phyloP scores from a whole-genome alignment of 202 grass and related monocot species.

The Elaeis oleifera region DNA sequence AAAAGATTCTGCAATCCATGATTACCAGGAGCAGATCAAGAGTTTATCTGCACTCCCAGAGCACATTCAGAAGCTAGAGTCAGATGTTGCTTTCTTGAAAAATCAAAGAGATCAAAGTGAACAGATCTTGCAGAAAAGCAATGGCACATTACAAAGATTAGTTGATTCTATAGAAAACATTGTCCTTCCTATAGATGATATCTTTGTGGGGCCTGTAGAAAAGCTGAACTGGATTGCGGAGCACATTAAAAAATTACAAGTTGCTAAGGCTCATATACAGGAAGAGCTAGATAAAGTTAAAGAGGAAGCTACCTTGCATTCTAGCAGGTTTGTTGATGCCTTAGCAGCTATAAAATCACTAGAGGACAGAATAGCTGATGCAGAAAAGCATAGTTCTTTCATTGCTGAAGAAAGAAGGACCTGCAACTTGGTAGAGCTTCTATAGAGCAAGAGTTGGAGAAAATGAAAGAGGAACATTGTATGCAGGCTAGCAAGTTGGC shows the following conservation, averaged over 20 bases:
- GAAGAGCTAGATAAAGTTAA: slow-evolving; percentile 51
- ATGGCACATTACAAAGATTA: slow-evolving; percentile 36
- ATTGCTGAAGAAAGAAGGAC: slow-evolving; percentile 59
- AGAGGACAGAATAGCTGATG: slow-evolving; percentile 57
- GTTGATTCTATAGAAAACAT: slow-evolving; percentile 54
- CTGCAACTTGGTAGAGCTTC: slow-evolving; percentile 38
- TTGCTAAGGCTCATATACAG: slow-evolving; percentile 41
- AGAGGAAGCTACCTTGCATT: slow-evolving; percentile 40
- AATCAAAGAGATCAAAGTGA: slow-evolving; percentile 44
- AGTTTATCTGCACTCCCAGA: slow-evolving; percentile 42
- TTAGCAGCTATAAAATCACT: slow-evolving; percentile 45
- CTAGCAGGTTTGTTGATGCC: slow-evolving; percentile 43
- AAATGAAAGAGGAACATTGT: slow-evolving; percentile 61
- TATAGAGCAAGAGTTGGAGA: slow-evolving; percentile 71
- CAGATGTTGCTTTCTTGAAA: slow-evolving; percentile 40
- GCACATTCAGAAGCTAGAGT: slow-evolving; percentile 50
- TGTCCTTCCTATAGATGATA: slow-evolving; percentile 42
- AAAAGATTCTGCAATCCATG: slow-evolving; percentile 56
- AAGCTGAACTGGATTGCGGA: slow-evolving; percentile 49
- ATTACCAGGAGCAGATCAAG: slow-evolving; percentile 56
- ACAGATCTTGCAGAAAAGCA: slow-evolving; percentile 49
- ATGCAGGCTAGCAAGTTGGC: slow-evolving; percentile 49
- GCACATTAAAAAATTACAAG: slow-evolving; percentile 57
- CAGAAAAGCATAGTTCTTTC: slow-evolving; percentile 53
- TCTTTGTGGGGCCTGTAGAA: slow-evolving; percentile 42